Evolutionary conservation across 1,284 basidiomycete species (phyloP), one percentile per base, ranked within the genome.

Genomic region (Malassezia brasiliensis): DNA sequence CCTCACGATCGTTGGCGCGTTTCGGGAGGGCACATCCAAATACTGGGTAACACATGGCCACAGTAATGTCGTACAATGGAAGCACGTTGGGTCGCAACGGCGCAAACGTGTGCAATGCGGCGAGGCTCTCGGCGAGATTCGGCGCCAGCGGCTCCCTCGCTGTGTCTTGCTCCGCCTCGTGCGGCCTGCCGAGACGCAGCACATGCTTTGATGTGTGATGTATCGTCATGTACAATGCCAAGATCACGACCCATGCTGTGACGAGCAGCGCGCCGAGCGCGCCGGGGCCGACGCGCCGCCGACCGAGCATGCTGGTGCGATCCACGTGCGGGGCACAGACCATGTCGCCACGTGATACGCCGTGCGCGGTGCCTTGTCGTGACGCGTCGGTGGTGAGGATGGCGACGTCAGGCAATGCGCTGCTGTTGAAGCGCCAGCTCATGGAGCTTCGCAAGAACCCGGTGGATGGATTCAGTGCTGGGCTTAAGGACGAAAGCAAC

Each of bases 1-100:
- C 84, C 50, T 83, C 79, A 5, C 84, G 83, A 69, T 90, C 87
- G 34, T 84, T 76, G 61, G 86, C 85, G 9, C 80, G 78, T 0
- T 83, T 87, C 0, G 85, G 81, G 3, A 79, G 72, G 0, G 90
- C 88, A 1, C 77, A 75, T 70, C 90, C 52, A 3, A 20, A 7
- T 15, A 35, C 31, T 6, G 32, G 31, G n/a, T 15, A 11, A 17
- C 52, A 53, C 19, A n/a, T 19, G 15, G 38, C 52, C 5, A 53
- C 47, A 4, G 45, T 37, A 20, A 53, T 15, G 11, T 53, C 34
- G 35, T 35, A 40, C 2, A 53, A 17, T 11, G 52, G 52, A 17
- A 41, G 28, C n/a, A 42, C 32, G 28, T 53, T 47, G 1, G 52
- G 31, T 28, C 25, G 28, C 14, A 53, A 19, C 37, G 52, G 46